Base-by-base conservation (phyloP, 495 filamentous ascomycete genomes). In the Aspergillus incahuasiensis region DNA sequence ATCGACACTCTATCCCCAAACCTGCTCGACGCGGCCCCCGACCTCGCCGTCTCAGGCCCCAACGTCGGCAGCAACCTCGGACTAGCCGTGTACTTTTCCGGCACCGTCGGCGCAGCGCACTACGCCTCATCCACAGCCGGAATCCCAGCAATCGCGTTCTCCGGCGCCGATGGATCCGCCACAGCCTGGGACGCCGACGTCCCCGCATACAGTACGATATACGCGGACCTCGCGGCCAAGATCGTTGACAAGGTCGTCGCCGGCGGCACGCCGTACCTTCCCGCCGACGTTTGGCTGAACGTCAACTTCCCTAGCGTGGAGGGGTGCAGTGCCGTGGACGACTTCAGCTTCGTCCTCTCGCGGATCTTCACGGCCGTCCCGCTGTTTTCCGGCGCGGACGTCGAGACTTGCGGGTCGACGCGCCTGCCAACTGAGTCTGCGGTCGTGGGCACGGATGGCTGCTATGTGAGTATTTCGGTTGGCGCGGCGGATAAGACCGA, bases 61-160 rank as follows among this genome's bases (percentile, higher is more conserved):
- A 89, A 87, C 63, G 83, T 86, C 11, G 86, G 86, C 47, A 67
- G 63, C 48, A 76, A 89, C 52, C 67, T 86, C 24, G 83, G 74
- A 5, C 45, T 82, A 21, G 57, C 60, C 0, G 77, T 75, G 0
- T 78, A 65, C 12, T 70, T 86, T 56, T 86, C 83, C 8, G 85
- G 85, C 5, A 89, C 86, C 5, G 79, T 82, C 7, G 83, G 83
- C 35, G 80, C 82, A 0, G 79, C 83, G 19, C 76, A 72, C 12
- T 83, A 82, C 57, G 82, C 84, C 0, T 76, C 74, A 9, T 72
- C 80, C 32, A 65, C 77, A 8, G 66, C 55, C 6, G 76, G 78
- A 7, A 82, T 87, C 44, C 85, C 85, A 0, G 79, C 78, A 6
- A 79, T 89, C 54, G 85, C 85, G 7, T 87, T 89, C 69, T 82